Evolutionary conservation across 179 eudicot species (phyloP).

Genomic region (Gypsophila paniculata): DNA sequence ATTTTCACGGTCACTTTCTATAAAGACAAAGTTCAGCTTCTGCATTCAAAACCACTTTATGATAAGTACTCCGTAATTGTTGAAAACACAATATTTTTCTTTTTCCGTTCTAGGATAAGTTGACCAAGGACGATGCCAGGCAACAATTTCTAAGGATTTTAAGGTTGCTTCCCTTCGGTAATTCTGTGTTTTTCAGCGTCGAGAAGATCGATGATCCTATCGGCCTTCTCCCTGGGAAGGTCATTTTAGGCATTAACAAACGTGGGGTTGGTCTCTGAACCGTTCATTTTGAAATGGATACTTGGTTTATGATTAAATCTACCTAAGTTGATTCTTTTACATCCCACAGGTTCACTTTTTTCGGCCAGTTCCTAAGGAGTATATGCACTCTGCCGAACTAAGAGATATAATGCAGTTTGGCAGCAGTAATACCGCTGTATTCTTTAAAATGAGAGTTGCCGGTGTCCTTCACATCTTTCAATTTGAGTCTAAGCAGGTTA

Average conservation of each 20-base stretch:
- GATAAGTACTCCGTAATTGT: not conserved
- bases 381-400: slow-evolving; percentile 90
- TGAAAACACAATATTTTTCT: not conserved
- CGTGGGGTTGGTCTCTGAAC: slow-evolving; percentile 68
- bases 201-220: slow-evolving; percentile 99
- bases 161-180: slow-evolving; percentile 92
- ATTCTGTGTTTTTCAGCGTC: slow-evolving; percentile 91
- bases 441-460: slow-evolving; percentile 98
- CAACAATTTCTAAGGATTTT: slow-evolving; percentile 80
- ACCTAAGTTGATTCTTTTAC: not conserved
- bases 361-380: slow-evolving; percentile 95
- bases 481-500: slow-evolving; percentile 96
- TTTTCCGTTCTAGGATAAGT: slow-evolving; percentile 53
- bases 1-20: not conserved
- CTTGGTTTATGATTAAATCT: not conserved
- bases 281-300: not conserved
- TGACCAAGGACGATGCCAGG: slow-evolving; percentile 96
- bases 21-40: not conserved
- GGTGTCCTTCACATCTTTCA: slow-evolving; percentile 96
- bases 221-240: slow-evolving; percentile 91
- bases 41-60: not conserved
- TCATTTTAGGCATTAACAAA: slow-evolving; percentile 84
- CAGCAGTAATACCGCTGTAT: slow-evolving; percentile 94
- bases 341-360: slow-evolving; percentile 82
- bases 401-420: slow-evolving; percentile 99